phyloP scores from a whole-genome alignment of 108 stramenopile genomes.

The Nitzschia inconspicua region DNA sequence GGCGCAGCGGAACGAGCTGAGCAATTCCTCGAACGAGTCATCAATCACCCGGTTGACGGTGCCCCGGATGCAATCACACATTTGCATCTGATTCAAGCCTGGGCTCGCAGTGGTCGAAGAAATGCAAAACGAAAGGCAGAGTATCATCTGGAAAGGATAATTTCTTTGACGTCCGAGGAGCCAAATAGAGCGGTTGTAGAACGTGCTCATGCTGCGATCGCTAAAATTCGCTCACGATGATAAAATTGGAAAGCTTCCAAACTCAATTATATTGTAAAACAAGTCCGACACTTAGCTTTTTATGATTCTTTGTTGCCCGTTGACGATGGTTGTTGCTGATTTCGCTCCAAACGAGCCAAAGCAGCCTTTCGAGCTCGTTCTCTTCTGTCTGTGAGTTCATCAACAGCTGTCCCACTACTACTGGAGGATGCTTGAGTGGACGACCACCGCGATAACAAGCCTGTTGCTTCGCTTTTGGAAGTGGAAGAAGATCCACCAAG shows the following conservation, averaged over 20 bases:
- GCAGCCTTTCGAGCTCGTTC: slow-evolving; percentile 83
- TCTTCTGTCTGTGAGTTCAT: slow-evolving; percentile 70
- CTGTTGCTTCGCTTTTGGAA: slow-evolving; percentile 1
- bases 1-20: slow-evolving; percentile 12
- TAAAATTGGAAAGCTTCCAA: no score
- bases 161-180: no score
- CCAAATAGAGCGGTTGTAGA: background rate
- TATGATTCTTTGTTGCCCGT: background rate
- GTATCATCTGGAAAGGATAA: background rate
- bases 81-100: slow-evolving; percentile 8
- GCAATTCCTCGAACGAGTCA: background rate
- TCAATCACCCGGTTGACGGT: background rate
- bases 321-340: slow-evolving; percentile 11
- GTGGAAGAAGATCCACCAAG: slow-evolving; percentile 22
- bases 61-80: background rate
- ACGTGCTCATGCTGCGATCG: background rate
- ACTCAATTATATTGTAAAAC: no score
- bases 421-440: background rate
- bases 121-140: background rate
- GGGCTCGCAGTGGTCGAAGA: slow-evolving; percentile 11
- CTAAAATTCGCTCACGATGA: no score
- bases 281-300: slow-evolving; percentile 3
- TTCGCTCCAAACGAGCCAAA: slow-evolving; percentile 56
- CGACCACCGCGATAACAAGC: slow-evolving; percentile 4
- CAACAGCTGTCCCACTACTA: slow-evolving; percentile 8